Evolutionary conservation across 2,329 filamentous ascomycete species (phyloP).

Genomic region (Trichoderma sp.): DNA sequence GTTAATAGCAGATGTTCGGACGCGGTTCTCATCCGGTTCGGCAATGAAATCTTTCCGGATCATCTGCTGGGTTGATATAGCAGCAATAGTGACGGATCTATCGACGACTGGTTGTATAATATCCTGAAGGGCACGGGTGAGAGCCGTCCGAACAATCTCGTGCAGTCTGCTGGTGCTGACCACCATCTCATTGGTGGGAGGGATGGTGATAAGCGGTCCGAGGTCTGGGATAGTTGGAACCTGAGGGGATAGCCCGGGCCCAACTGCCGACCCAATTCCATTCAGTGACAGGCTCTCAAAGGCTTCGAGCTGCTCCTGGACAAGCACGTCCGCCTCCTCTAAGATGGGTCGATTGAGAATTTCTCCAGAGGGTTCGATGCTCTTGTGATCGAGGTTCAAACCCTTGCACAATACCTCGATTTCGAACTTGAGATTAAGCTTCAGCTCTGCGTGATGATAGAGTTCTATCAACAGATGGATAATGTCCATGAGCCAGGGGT

Average conservation of each 20-base stretch:
- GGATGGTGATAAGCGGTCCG: constrained; percentile 75
- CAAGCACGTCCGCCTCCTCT: constrained; percentile 63
- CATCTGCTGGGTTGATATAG: constrained; percentile 93
- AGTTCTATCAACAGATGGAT: constrained; percentile 87
- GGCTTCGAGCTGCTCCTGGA: constrained; percentile 70
- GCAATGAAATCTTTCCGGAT: constrained; percentile 96
- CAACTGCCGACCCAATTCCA: constrained; percentile 67
- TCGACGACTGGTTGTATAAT: constrained; percentile 98
- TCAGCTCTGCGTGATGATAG: constrained; percentile 89
- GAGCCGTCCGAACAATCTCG: constrained; percentile 80
- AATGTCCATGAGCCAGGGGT: constrained; percentile 98
- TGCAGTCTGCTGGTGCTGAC: constrained; percentile 68
- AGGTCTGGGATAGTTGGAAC: constrained; percentile 83
- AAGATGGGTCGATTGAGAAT: constrained; percentile 74
- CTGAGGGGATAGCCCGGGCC: constrained; percentile 74
- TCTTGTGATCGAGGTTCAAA: constrained; percentile 87
- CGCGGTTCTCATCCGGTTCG: constrained; percentile 83
- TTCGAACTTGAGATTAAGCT: constrained; percentile 97
- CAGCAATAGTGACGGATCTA: constrained; percentile 94
- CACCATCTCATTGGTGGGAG: constrained; percentile 77
- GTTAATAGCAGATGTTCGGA: constrained; percentile 83
- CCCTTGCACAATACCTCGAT: constrained; percentile 97
- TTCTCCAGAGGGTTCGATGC: constrained; percentile 81
- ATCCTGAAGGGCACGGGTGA: constrained; percentile 87
- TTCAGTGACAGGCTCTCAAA: constrained; percentile 84